Conservation (phyloP, 2,329 filamentous ascomycete genomes). For the Dryadomyces quercivorus region DNA sequence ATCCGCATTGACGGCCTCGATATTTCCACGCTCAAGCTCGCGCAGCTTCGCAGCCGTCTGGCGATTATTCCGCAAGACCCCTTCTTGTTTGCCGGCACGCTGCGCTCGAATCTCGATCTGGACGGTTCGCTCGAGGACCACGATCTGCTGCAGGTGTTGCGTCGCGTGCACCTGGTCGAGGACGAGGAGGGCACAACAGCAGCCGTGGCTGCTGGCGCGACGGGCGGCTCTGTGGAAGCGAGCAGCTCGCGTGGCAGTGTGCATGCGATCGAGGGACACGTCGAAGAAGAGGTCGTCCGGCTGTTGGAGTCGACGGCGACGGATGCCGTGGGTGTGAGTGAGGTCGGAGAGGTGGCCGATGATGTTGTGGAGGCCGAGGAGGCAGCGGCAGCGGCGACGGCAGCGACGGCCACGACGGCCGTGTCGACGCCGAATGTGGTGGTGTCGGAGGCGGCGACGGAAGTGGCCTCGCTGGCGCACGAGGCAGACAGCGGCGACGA, state of each 20-base stretch:
- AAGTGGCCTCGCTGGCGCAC: constrained; percentile 6
- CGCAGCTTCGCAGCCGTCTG: constrained; percentile 46
- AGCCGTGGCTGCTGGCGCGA: too few species aligned
- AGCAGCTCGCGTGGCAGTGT: too few species aligned
- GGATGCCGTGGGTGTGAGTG: constrained; percentile 9
- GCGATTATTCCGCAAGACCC: constrained; percentile 58
- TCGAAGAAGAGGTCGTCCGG: constrained; percentile 5
- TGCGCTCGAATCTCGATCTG: constrained; percentile 51
- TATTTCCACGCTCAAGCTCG: constrained; percentile 46
- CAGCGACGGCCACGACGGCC: too few species aligned
- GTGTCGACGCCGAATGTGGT: neutral
- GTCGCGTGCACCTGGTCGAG: constrained; percentile 46
- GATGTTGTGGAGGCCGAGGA: too few species aligned
- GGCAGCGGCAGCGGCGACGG: too few species aligned
- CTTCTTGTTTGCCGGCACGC: constrained; percentile 52
- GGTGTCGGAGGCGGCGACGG: constrained; percentile 7
- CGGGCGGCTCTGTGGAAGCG: neutral
- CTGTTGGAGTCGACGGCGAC: constrained; percentile 8
- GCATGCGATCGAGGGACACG: constrained; percentile 1
- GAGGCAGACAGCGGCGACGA: constrained; percentile 2
- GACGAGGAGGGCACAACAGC: constrained; percentile 22
- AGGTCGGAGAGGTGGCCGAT: constrained; percentile 9
- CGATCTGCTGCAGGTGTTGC: constrained; percentile 46
- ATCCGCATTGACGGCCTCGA: constrained; percentile 35
- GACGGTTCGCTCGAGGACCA: constrained; percentile 48